A percentile compares a stretch with the other conserved stretches of the same genome.
These are phyloP conservation scores for Naganishia liquefaciens DNA, from an alignment of 1,284 basidiomycete species.

Conservation along the genomic window DNA sequence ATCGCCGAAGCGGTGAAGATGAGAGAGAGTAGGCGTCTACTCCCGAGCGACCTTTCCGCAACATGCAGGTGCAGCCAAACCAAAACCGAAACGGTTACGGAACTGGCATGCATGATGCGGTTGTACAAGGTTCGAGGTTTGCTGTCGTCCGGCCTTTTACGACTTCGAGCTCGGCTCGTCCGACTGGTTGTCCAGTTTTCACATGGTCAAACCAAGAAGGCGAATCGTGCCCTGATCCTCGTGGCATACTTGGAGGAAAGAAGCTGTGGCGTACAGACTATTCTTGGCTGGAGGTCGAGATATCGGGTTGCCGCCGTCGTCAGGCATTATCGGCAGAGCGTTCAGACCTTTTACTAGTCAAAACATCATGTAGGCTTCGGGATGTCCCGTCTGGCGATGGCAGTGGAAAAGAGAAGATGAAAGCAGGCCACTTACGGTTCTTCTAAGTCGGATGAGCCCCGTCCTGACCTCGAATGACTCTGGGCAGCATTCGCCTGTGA, in stretches of 20 bases:
- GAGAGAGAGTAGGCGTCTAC: slow-evolving; percentile 11
- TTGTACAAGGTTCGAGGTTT: neutral
- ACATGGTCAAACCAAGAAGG: neutral
- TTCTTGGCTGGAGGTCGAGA: neutral
- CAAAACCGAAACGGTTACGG: slow-evolving; percentile 22
- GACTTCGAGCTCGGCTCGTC: neutral
- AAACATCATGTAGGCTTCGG: slow-evolving; percentile 21
- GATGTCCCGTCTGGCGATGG: slow-evolving; percentile 9
- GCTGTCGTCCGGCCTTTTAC: slow-evolving; percentile 28
- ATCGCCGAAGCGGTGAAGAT: neutral
- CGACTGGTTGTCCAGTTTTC: neutral
- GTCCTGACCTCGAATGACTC: neutral
- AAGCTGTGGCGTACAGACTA: slow-evolving; percentile 29
- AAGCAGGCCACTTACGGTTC: neutral
- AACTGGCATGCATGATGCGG: neutral
- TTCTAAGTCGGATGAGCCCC: neutral
- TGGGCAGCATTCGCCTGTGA: too few relatives aligned
- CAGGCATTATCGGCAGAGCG: slow-evolving; percentile 10
- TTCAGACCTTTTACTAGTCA: slow-evolving; percentile 30
- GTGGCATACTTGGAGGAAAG: slow-evolving; percentile 28
- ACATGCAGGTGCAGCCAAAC: neutral
- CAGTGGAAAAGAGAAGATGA: neutral
- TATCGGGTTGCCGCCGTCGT: neutral
- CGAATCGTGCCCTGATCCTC: slow-evolving; percentile 10
- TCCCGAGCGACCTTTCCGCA: slow-evolving; percentile 17